Evolutionary conservation across 352 stramenopile species (phyloP), one percentile per base, ranked within the genome.

Genomic region (Phytopythium boreale): DNA sequence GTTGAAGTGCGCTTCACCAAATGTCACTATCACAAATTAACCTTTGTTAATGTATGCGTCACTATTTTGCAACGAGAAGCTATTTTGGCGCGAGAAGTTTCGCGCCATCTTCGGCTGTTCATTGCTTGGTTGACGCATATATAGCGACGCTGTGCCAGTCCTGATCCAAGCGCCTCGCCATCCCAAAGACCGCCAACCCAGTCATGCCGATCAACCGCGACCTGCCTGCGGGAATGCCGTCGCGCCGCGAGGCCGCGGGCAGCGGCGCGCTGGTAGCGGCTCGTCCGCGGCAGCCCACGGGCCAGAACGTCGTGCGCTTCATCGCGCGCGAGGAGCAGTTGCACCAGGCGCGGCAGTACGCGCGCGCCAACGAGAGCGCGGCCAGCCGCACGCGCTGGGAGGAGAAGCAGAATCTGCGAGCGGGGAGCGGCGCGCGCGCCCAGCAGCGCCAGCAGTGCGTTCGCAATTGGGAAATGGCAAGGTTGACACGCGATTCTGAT

Each of bases 271-370:
- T 56, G 1, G 68, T 70, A 43, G 15, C 49, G 15, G 68, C 65
- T 11, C 66, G 59, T 37, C 75, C 77, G 57, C 81, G 84, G 59
- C 77, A 74, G 46, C 66, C 75, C 15, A 77, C 72, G 19, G 82
- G 78, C 14, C 69, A 77, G n/a, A 92, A 93, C 55, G 85, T 92
- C 46, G 72, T 71, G 57, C 80, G 79, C 12, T 92, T 92, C 66
- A 93, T 93, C 59, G 77, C 76, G 11, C 80, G 85, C 1, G 85
- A 92, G 46, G 85, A 93, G 8, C 77, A 93, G 59, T 75, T 93
- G 3, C 72, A 88, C 51, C 77, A 88, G 51, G 82, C 85, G 46
- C 67, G 74, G 20, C 71, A 75, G 20, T 90, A 92, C 70, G 79
- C 69, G 17, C 77, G 80, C 17, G 61, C 58, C 1, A 86, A 84